Conservation (phyloP, 2,329 filamentous ascomycete species). For the Monilinia laxa region DNA sequence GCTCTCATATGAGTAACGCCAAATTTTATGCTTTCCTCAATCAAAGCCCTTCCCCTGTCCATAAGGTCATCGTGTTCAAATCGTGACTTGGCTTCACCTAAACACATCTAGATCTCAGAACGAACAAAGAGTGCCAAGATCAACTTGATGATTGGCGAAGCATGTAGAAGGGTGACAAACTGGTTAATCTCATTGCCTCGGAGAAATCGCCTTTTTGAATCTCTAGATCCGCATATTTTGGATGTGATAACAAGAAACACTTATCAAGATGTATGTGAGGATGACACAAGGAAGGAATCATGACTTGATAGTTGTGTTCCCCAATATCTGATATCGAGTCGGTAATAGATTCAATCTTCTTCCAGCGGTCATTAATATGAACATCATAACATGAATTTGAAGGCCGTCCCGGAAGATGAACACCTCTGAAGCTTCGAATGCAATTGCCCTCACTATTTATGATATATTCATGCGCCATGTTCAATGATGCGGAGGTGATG, state of each 20-base stretch:
- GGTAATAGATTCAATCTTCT: constrained; percentile 38
- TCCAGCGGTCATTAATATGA: constrained; percentile 31
- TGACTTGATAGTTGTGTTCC: constrained; percentile 36
- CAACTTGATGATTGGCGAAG: constrained; percentile 2
- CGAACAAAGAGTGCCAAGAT: not conserved
- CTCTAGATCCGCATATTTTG: constrained; percentile 59
- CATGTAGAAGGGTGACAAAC: constrained; percentile 26
- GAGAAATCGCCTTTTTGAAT: constrained; percentile 61
- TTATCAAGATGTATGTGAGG: constrained; percentile 74
- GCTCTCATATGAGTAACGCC: constrained; percentile 69
- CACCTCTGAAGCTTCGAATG: constrained; percentile 22
- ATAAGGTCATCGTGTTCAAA: constrained; percentile 64
- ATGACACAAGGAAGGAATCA: constrained; percentile 62
- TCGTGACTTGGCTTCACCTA: constrained; percentile 56
- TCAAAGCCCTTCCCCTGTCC: constrained; percentile 61
- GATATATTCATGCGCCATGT: not conserved
- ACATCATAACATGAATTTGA: constrained; percentile 41
- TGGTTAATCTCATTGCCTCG: constrained; percentile 62
- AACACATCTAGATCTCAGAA: constrained; percentile 14
- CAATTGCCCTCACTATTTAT: too few relatives aligned
- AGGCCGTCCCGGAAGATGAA: constrained; percentile 40
- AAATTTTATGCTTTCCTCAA: constrained; percentile 61
- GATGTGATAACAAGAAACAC: constrained; percentile 58
- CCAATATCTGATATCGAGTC: constrained; percentile 19
- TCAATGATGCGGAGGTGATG: not conserved